Percentiles rank a stretch among this genome's conserved stretches.
These are phyloP conservation scores for Suillus paluster DNA, from an alignment of 768 basidiomycete genomes.

Conservation along the genomic window DNA sequence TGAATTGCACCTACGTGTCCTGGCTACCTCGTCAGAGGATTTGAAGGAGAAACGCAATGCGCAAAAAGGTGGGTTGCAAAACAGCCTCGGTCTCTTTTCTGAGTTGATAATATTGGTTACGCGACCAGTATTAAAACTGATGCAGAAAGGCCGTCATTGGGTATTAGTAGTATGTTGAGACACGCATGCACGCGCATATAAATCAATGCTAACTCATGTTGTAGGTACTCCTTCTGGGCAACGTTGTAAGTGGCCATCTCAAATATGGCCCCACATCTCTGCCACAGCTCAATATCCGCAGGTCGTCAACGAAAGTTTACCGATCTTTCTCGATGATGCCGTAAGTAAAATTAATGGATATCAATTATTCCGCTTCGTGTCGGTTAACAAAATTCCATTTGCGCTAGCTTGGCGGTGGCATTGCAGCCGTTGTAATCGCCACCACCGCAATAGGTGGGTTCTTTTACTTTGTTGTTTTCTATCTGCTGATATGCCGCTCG, in stretches of 20 bases:
- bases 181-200: neutral
- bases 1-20: constrained; percentile 86
- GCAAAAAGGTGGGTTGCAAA: constrained; percentile 55
- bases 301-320: constrained; percentile 84
- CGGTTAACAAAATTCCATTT: neutral
- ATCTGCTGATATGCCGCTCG: constrained; percentile 8
- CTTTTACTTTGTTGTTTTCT: neutral
- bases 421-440: constrained; percentile 79
- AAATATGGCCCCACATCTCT: neutral
- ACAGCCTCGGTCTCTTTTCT: neutral
- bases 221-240: constrained; percentile 84
- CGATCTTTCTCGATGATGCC: constrained; percentile 81
- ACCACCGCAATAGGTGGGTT: constrained; percentile 59
- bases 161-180: constrained; percentile 75
- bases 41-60: constrained; percentile 69
- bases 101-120: constrained; percentile 11
- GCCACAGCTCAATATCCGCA: constrained; percentile 28
- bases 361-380: constrained; percentile 6
- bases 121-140: constrained; percentile 52
- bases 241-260: constrained; percentile 63
- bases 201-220: constrained; percentile 12
- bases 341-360: constrained; percentile 28
- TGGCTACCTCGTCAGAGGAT: constrained; percentile 83
- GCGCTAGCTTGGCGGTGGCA: constrained; percentile 63
- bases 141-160: constrained; percentile 83